Base-by-base conservation (phyloP, 2,329 filamentous ascomycete genomes). In the Seiridium unicorne region DNA sequence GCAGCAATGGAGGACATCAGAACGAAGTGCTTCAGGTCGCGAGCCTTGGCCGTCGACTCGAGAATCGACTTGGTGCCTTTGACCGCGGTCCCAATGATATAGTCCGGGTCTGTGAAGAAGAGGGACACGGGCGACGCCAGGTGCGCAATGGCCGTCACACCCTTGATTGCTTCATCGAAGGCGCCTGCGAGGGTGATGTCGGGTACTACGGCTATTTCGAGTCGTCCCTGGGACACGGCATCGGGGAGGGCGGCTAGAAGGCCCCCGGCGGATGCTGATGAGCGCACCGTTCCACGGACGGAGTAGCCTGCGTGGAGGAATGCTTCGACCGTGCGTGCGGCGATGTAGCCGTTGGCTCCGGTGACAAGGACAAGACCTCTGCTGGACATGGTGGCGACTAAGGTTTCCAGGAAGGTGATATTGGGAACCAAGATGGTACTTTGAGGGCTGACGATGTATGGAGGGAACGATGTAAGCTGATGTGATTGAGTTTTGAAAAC, bases 261-360 rank as follows among this genome's bases (percentile, higher is more conserved):
- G 10, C 65, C 55, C 31, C 64, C 57, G 6, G 61, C 60, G 46
- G 62, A 63, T 5, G 63, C 57, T 34, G 56, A 44, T 3, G 67
- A 68, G 3, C 73, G 68, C 1, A 72, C 70, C 8, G 72, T 71
- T 44, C 71, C 73, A 7, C 72, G 67, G 32, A 75, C 71, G 1
- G 60, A 63, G 62, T 72, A 74, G 5, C 72, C 73, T 9, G 68
- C 68, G 8, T 65, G 42, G 2, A 75, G 65, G 32, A 74, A 68
- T 11, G 65, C 63, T 4, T 69, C 63, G 6, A 68, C 66, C 4
- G 73, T 68, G 32, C 67, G 66, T 2, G 65, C 64, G 18, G 64
- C 73, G 51, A 75, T 73, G 63, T 69, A 74, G 61, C 73, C 73
- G 57, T 73, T 74, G 58, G 73, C 67, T 36, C 73, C 73, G 3